A percentile compares a stretch with the other conserved stretches of the same genome.
Conservation (phyloP, 768 basidiomycete genomes). For the Suillus sp. region DNA sequence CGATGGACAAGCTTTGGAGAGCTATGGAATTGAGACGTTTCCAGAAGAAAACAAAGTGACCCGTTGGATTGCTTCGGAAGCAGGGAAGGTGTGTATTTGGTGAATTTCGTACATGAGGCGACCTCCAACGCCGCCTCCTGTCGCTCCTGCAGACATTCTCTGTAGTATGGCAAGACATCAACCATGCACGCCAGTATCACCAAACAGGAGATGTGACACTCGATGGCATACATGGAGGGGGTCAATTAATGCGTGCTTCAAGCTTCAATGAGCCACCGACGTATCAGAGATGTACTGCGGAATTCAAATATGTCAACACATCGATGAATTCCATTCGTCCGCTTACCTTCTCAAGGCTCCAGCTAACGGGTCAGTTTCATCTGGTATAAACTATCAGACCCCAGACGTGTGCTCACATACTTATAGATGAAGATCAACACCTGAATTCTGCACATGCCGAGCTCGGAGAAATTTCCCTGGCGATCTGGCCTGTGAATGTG, state of each 20-base stretch:
- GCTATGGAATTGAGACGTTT: constrained; percentile 13
- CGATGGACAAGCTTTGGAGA: constrained; percentile 8
- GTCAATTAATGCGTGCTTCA: background rate
- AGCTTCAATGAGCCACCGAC: background rate
- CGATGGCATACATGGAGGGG: constrained; percentile 11
- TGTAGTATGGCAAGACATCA: constrained; percentile 14
- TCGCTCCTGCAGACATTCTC: constrained; percentile 11
- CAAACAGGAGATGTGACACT: constrained; percentile 7
- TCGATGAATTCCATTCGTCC: constrained; percentile 9
- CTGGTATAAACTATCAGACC: background rate
- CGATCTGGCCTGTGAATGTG: constrained; percentile 10
- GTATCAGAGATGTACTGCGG: background rate
- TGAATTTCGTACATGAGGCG: background rate
- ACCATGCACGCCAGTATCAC: constrained; percentile 2
- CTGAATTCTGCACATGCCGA: constrained; percentile 12
- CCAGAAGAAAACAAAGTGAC: constrained; percentile 17
- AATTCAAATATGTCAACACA: constrained; percentile 6
- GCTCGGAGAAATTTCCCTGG: constrained; percentile 15
- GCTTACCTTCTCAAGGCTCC: constrained; percentile 16
- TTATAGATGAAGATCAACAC: constrained; percentile 14
- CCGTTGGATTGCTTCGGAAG: constrained; percentile 17
- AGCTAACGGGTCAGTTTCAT: constrained; percentile 12
- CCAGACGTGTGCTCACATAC: background rate
- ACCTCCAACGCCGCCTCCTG: constrained; percentile 6
- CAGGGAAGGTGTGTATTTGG: constrained; percentile 13